These are phyloP conservation scores for Tranzscheliella williamsii DNA, from an alignment of 1,284 basidiomycete species.

Conservation along the genomic window DNA sequence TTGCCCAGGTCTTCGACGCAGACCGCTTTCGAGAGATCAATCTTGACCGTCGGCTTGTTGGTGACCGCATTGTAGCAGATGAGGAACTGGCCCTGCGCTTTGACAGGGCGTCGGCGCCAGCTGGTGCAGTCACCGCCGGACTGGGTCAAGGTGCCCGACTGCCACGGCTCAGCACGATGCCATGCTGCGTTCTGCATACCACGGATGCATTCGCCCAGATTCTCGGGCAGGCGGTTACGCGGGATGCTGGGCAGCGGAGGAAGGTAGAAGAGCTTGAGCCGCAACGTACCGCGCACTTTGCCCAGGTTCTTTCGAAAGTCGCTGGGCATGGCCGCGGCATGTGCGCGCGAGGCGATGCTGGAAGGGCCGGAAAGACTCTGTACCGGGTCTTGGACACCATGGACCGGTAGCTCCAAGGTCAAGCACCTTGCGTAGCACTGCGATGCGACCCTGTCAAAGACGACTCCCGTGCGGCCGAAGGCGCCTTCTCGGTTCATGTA, in stretches of 20 bases:
- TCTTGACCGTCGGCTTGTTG: constrained; percentile 83
- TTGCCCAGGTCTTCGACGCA: constrained; percentile 76
- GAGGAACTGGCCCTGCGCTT: constrained; percentile 81
- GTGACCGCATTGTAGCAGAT: constrained; percentile 94
- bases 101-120: constrained; percentile 83
- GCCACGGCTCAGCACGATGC: constrained; percentile 80
- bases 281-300: constrained; percentile 50
- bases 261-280: constrained; percentile 71
- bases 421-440: constrained; percentile 45
- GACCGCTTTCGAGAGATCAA: constrained; percentile 83
- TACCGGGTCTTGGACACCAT: constrained; percentile 40
- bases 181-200: constrained; percentile 84
- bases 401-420: constrained; percentile 53
- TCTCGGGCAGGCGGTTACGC: constrained; percentile 78
- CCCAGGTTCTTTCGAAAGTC: constrained; percentile 44
- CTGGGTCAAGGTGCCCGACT: constrained; percentile 88
- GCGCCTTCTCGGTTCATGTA: constrained; percentile 54
- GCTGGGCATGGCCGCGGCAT: constrained; percentile 14
- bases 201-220: constrained; percentile 86
- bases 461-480: constrained; percentile 47
- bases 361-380: constrained; percentile 35
- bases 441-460: constrained; percentile 46
- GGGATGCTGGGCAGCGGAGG: constrained; percentile 83
- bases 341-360: constrained; percentile 28
- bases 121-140: constrained; percentile 88